Percentiles rank a stretch among this genome's conserved stretches.
Conservation (phyloP, 2,329 filamentous ascomycete genomes). For the Aspergillus eucalypticola region DNA sequence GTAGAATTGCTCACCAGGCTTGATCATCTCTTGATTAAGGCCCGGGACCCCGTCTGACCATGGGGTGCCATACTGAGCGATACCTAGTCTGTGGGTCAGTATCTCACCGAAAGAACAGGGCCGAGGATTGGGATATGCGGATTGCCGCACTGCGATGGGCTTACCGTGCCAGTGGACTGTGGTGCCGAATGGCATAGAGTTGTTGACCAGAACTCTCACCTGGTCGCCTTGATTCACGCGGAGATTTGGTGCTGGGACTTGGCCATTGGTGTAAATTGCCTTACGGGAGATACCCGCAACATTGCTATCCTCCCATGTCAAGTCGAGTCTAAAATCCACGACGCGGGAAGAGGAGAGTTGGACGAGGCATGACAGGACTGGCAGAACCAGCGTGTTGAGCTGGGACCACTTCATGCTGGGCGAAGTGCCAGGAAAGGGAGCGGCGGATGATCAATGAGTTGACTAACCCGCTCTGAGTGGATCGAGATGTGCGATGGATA, state of each 20-base stretch:
- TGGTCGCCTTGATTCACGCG: constrained; percentile 30
- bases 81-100: constrained; percentile 20
- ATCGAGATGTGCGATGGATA: not conserved
- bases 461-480: not conserved
- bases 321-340: constrained; percentile 19
- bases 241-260: constrained; percentile 35
- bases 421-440: not conserved
- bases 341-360: not conserved
- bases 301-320: constrained; percentile 37
- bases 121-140: not conserved
- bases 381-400: not conserved
- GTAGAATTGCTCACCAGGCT: constrained; percentile 50
- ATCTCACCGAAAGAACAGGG: not conserved
- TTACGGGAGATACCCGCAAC: constrained; percentile 35
- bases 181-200: constrained; percentile 32
- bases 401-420: constrained; percentile 1
- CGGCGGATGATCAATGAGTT: not conserved
- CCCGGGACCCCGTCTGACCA: constrained; percentile 63
- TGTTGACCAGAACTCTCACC: constrained; percentile 34
- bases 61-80: constrained; percentile 49
- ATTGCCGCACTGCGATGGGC: no score
- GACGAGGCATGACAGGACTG: not conserved
- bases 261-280: constrained; percentile 36
- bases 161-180: constrained; percentile 40
- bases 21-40: constrained; percentile 55